Conservation (phyloP, 805 yeast species). For the Peterozyma toletana region DNA sequence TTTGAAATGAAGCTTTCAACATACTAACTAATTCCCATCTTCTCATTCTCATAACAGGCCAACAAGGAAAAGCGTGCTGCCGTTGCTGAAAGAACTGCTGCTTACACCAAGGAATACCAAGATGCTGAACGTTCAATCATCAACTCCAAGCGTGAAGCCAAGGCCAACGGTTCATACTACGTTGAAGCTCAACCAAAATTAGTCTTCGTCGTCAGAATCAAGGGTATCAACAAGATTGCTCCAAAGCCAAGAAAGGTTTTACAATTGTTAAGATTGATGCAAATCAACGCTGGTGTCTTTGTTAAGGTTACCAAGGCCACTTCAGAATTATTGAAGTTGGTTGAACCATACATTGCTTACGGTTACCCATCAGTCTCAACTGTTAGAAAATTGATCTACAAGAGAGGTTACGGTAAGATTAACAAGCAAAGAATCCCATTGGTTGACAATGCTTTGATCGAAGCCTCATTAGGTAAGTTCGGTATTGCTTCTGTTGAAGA, state of each 20-base stretch:
- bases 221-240: constrained; percentile 98
- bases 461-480: constrained; percentile 84
- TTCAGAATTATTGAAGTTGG: constrained; percentile 82
- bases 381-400: constrained; percentile 88
- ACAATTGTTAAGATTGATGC: constrained; percentile 88
- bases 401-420: constrained; percentile 97
- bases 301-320: constrained; percentile 96
- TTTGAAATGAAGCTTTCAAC: neutral
- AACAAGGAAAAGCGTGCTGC: constrained; percentile 39
- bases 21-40: constrained; percentile 2
- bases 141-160: constrained; percentile 87
- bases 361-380: constrained; percentile 95
- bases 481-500: constrained; percentile 90
- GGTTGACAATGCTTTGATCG: constrained; percentile 82
- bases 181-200: constrained; percentile 93
- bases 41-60: constrained; percentile 20
- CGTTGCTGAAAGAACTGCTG: constrained; percentile 85
- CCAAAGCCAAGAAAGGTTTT: constrained; percentile 99
- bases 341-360: constrained; percentile 95
- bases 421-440: constrained; percentile 93
- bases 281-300: constrained; percentile 92
- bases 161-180: constrained; percentile 90
- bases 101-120: constrained; percentile 91
- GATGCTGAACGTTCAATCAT: constrained; percentile 85
- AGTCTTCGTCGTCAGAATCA: constrained; percentile 95